Evolutionary conservation across 2,329 filamentous ascomycete species (phyloP).

Genomic region (Pezicula rhizophila): DNA sequence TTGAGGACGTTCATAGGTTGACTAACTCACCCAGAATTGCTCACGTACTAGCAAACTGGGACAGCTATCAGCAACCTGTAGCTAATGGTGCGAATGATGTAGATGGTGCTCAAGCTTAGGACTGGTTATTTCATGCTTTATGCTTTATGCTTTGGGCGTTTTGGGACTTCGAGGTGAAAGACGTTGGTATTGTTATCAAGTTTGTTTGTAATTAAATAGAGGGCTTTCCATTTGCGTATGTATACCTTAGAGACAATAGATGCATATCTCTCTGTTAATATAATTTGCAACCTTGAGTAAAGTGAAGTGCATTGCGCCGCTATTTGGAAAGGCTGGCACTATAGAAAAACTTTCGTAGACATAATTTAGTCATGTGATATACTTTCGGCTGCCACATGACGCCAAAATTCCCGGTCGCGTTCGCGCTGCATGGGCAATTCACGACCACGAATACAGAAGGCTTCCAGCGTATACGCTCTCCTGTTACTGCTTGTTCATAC

Average conservation of each 20-base stretch:
- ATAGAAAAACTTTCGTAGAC: too few relatives aligned
- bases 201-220: conserved; percentile 2
- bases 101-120: conserved; percentile 4
- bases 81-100: conserved; percentile 22
- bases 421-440: too few relatives aligned
- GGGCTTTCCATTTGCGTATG: background rate
- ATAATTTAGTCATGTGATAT: too few relatives aligned
- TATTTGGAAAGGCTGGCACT: too few relatives aligned
- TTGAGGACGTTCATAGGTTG: conserved; percentile 94
- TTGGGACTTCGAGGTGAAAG: background rate
- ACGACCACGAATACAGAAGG: too few relatives aligned
- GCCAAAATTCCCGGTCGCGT: too few relatives aligned
- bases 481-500: too few relatives aligned
- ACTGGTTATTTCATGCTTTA: background rate
- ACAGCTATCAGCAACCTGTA: conserved; percentile 27
- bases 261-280: background rate
- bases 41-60: conserved; percentile 29
- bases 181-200: background rate
- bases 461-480: too few relatives aligned
- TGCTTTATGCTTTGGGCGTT: background rate
- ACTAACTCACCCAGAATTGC: conserved; percentile 56
- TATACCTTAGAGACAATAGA: conserved; percentile 1
- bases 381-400: too few relatives aligned
- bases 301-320: too few relatives aligned
- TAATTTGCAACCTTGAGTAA: too few relatives aligned